Evolutionary conservation across 106 monocot species (phyloP), one percentile per base, ranked within the genome.

Genomic region (Dendrobium catenatum): DNA sequence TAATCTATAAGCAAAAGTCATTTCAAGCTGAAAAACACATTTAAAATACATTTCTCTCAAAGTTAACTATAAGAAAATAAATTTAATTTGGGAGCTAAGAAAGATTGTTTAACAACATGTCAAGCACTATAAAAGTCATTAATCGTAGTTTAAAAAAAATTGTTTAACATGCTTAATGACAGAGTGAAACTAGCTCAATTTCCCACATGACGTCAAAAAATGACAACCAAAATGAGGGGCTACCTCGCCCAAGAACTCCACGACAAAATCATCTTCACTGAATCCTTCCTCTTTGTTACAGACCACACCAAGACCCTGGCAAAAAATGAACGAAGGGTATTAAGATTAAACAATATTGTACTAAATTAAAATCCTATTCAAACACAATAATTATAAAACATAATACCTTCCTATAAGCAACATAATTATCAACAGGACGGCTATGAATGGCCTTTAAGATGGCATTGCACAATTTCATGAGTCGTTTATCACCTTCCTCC

Each of bases 201-300:
- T 22, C 13, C 22, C 70, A 70, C 70, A 70, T 70, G 13, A 37
- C 6, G 33, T 37, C 19, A 43, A n/a, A 76, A 76, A 76, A 49
- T 24, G 27, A 49, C 40, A 76, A 76, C 22, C 74, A 74, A 56
- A 77, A 56, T 72, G 51, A 83, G 6, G 8, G 2, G 4, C 72
- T 81, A 95, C 95, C 99, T 99, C 99, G 81, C 99, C 99, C 75
- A 99, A 85, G 58, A 99, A 99, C 80, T 99, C 99, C 46, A 99
- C 95, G 74, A 99, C 93, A 85, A 99, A 99, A 86, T 99, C 95
- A 81, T 95, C 95, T 82, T 80, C 77, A 64, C 78, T 74, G 72
- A 99, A 95, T 75, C 99, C 99, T 79, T 89, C 91, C 44, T 91
- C 87, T 84, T 89, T 95, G 85, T 99, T 99, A 85, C 99, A 99